Base-by-base conservation (phyloP, 768 basidiomycete genomes). In the Pleurotus citrinopileatus region DNA sequence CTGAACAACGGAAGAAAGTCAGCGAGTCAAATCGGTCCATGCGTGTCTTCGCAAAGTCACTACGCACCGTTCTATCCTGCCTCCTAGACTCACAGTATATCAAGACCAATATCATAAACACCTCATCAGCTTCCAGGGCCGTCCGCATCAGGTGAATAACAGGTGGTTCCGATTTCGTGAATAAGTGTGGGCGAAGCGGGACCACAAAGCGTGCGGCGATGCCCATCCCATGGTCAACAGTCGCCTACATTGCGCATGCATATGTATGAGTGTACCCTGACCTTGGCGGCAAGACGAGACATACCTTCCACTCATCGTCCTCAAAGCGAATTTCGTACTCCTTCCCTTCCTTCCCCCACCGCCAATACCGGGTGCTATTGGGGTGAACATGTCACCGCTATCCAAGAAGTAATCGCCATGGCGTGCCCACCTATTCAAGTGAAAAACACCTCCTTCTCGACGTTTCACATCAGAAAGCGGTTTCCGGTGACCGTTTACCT, bases 151-250 rank as follows among this genome's bases (percentile, higher is more conserved):
- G 60, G 28, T 73, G 68, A 25, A 82, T 53, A 0, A 65, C 61
- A 7, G 76, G 60, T 0, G 77, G 73, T 40, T 71, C 70, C 17
- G 66, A 54, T 57, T 79, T 78, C 23, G 67, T 69, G 58, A 81
- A 79, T 4, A 82, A 63, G 52, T 76, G 75, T 2, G 77, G 78
- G n/a, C 79, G 74, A 50, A 70, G 75, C 1, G 79, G 74, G 3
- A 78, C 74, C 2, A 63, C 60, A 38, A 80, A 74, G 4, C 67
- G 69, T 4, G 69, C 78, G 19, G 70, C 73, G 37, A 73, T 60
- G 8, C 58, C 64, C 43, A 63, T 64, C 28, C 62, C 63, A 40
- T 63, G 54, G 48, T 70, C 62, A 34, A 37, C 42, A n/a, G 37
- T 50, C 15, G 20, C 48, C 48, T 51, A 37, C 20, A 25, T 17